Conservation (phyloP, 2,329 filamentous ascomycete species). For the Fusarium subglutinans region DNA sequence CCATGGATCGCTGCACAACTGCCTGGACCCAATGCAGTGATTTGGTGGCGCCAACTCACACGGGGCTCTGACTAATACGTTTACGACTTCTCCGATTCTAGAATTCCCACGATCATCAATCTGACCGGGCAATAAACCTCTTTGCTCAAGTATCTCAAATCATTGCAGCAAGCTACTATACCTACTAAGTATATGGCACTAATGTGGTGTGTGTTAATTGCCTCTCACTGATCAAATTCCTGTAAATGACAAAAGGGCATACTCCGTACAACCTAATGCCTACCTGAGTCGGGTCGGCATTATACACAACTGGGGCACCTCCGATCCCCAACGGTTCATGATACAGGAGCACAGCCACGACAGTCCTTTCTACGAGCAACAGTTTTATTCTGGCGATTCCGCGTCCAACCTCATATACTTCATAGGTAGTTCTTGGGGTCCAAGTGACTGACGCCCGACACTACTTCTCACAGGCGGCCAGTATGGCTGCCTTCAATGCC, state of each 20-base stretch:
- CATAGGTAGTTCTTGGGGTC: not conserved
- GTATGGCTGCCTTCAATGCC: slow-evolving; percentile 37
- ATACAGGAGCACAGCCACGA: slow-evolving; percentile 12
- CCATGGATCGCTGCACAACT: not conserved
- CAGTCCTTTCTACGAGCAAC: not conserved
- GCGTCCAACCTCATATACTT: not conserved
- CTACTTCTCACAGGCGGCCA: slow-evolving; percentile 7
- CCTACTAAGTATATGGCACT: not conserved
- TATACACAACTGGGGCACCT: not conserved
- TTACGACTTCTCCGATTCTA: slow-evolving; percentile 20
- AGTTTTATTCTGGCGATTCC: not conserved
- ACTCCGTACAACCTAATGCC: not conserved
- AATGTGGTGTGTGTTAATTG: not conserved
- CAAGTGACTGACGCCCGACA: not conserved
- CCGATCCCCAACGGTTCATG: slow-evolving; percentile 1
- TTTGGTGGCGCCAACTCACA: slow-evolving; percentile 3
- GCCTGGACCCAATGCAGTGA: not conserved
- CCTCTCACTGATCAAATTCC: not conserved
- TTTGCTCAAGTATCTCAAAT: slow-evolving; percentile 22
- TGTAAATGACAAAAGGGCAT: not conserved
- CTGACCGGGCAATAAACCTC: not conserved
- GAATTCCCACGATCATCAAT: slow-evolving; percentile 20
- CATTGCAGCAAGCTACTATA: slow-evolving; percentile 13
- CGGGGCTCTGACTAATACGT: slow-evolving; percentile 27
- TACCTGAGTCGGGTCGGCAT: not conserved